These are phyloP conservation scores for Tolypocladium capitatum DNA, from an alignment of 2,329 filamentous ascomycete genomes.

Conservation along the genomic window DNA sequence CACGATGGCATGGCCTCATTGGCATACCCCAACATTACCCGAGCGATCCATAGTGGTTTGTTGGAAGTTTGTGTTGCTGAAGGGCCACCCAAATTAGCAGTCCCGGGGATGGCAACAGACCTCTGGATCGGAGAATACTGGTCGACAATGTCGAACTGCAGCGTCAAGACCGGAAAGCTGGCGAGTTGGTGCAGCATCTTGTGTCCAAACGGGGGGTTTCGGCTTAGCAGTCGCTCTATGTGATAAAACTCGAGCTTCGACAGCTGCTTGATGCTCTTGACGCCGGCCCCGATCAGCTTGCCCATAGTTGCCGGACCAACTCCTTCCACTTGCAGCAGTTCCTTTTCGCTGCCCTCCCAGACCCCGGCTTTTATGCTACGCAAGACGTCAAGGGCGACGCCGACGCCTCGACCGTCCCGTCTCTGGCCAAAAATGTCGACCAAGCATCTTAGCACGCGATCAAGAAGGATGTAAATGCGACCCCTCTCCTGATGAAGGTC, in stretches of 20 bases:
- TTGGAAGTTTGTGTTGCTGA: not conserved
- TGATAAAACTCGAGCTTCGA: conserved; percentile 51
- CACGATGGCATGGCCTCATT: conserved; percentile 53
- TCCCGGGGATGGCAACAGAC: not conserved
- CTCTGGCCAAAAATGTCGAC: conserved; percentile 23
- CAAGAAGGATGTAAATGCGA: conserved; percentile 19
- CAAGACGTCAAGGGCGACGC: conserved; percentile 61
- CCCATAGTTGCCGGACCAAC: conserved; percentile 65
- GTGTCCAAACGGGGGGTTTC: conserved; percentile 72
- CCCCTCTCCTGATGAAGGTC: conserved; percentile 18
- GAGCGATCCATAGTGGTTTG: conserved; percentile 29
- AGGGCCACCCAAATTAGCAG: conserved; percentile 16
- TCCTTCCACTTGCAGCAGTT: conserved; percentile 71
- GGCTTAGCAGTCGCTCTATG: conserved; percentile 65
- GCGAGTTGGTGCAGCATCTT: conserved; percentile 51
- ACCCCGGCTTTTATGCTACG: conserved; percentile 60
- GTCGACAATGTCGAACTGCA: conserved; percentile 23
- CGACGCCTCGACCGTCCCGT: conserved; percentile 51
- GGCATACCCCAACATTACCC: conserved; percentile 54
- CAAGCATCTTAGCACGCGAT: conserved; percentile 22
- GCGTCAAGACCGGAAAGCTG: conserved; percentile 50
- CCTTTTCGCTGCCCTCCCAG: conserved; percentile 72
- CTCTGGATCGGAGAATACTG: conserved; percentile 1
- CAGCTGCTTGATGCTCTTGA: conserved; percentile 60
- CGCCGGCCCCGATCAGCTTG: conserved; percentile 57